A percentile compares a stretch with the other conserved stretches of the same genome.
These are phyloP conservation scores for Sporisorium graminicola DNA, from an alignment of 1,284 basidiomycete genomes.

Conservation along the genomic window DNA sequence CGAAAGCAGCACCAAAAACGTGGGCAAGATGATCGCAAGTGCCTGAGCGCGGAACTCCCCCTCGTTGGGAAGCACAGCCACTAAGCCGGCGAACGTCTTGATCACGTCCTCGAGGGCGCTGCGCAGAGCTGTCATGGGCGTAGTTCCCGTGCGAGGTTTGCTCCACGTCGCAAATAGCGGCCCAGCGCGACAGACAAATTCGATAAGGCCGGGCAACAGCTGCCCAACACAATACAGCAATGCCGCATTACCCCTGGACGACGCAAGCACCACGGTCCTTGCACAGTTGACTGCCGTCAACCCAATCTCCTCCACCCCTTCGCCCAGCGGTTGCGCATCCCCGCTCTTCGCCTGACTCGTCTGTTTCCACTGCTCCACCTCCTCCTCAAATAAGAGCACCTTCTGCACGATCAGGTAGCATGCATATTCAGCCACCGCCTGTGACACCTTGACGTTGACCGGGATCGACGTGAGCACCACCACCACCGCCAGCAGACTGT, in stretches of 20 bases:
- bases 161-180: conserved; percentile 22
- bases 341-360: background rate
- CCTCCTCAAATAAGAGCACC: conserved; percentile 75
- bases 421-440: conserved; percentile 83
- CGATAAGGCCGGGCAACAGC: conserved; percentile 83
- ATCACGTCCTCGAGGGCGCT: conserved; percentile 80
- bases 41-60: conserved; percentile 73
- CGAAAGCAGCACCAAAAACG: conserved; percentile 79
- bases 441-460: conserved; percentile 77
- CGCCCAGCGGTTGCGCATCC: conserved; percentile 48
- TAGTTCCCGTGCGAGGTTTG: background rate
- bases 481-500: conserved; percentile 87
- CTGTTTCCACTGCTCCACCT: conserved; percentile 68
- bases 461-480: conserved; percentile 87
- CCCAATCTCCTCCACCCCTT: conserved; percentile 74
- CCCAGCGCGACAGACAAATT: conserved; percentile 77
- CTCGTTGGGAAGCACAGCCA: conserved; percentile 24
- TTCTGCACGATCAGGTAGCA: conserved; percentile 87
- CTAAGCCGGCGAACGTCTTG: conserved; percentile 80
- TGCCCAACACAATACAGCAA: conserved; percentile 80
- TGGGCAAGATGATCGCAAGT: conserved; percentile 83
- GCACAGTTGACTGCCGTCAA: conserved; percentile 90
- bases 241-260: conserved; percentile 74
- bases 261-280: conserved; percentile 76
- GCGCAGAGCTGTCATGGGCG: conserved; percentile 71